Percentiles rank a stretch among this genome's conserved stretches.
Evolutionary conservation across 306 rosid genomes (phyloP).

Genomic region (Prunus mongolica): DNA sequence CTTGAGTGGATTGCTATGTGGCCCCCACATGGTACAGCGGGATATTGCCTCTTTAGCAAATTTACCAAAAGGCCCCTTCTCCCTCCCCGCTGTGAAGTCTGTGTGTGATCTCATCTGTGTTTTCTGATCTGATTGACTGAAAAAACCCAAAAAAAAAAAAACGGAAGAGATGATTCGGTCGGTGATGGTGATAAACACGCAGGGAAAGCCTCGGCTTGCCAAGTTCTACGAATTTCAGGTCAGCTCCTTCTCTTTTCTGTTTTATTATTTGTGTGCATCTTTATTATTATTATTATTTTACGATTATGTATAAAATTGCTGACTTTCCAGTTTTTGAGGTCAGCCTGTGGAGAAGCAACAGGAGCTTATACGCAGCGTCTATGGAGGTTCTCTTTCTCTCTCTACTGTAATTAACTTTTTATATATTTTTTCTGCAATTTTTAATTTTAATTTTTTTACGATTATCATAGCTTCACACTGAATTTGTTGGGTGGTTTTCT

Average conservation of each 20-base stretch:
- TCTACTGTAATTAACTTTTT: not conserved
- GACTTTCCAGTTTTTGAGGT: constrained; percentile 29
- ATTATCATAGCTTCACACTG: not conserved
- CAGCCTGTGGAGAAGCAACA: constrained; percentile 88
- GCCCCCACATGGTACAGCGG: not conserved
- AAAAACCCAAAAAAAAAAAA: not conserved
- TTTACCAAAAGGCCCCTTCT: not conserved
- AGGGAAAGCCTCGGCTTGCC: constrained; percentile 89
- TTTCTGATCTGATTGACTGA: not conserved
- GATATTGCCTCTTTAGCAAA: not conserved
- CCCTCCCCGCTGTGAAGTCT: no score
- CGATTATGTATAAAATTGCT: not conserved
- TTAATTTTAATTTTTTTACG: not conserved
- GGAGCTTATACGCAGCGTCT: constrained; percentile 78
- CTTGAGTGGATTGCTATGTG: not conserved
- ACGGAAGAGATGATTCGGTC: constrained; percentile 60
- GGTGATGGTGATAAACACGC: constrained; percentile 85
- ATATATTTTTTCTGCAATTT: not conserved
- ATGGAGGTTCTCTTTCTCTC: constrained; percentile 54
- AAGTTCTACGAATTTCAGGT: constrained; percentile 86
- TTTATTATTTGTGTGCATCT: not conserved
- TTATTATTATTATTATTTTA: not conserved
- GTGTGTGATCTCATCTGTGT: not conserved
- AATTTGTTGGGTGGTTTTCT: not conserved
- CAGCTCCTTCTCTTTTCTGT: constrained; percentile 10